Conservation (phyloP, 345 rosid genomes). For the Gossypium turneri region DNA sequence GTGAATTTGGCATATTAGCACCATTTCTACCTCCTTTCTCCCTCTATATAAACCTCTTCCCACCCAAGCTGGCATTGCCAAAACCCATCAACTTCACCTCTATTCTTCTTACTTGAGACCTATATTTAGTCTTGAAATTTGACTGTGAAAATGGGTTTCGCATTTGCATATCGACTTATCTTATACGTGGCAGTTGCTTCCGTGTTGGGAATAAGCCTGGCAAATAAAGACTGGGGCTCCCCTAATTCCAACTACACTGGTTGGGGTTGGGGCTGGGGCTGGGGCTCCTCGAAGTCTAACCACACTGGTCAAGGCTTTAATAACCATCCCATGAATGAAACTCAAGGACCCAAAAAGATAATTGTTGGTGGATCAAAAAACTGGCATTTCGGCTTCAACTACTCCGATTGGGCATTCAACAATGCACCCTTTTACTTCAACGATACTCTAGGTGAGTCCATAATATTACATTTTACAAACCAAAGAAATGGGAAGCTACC, state of each 20-base stretch:
- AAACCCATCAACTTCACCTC: background rate
- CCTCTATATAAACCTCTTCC: constrained; percentile 12
- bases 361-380: constrained; percentile 57
- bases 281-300: constrained; percentile 18
- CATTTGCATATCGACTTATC: background rate
- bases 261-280: constrained; percentile 14
- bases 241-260: constrained; percentile 11
- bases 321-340: constrained; percentile 8
- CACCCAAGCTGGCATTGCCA: background rate
- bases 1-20: constrained; percentile 9
- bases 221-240: constrained; percentile 17
- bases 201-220: constrained; percentile 22
- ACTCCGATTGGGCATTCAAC: constrained; percentile 52
- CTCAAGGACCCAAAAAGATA: constrained; percentile 34
- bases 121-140: background rate
- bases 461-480: background rate
- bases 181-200: background rate
- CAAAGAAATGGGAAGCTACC: background rate
- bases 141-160: background rate
- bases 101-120: background rate
- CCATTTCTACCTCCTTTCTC: background rate
- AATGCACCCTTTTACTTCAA: constrained; percentile 55
- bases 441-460: constrained; percentile 43
- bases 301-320: too few relatives aligned
- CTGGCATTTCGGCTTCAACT: constrained; percentile 62